Conservation (phyloP, 106 monocot species). For the Gastrodia elata region DNA sequence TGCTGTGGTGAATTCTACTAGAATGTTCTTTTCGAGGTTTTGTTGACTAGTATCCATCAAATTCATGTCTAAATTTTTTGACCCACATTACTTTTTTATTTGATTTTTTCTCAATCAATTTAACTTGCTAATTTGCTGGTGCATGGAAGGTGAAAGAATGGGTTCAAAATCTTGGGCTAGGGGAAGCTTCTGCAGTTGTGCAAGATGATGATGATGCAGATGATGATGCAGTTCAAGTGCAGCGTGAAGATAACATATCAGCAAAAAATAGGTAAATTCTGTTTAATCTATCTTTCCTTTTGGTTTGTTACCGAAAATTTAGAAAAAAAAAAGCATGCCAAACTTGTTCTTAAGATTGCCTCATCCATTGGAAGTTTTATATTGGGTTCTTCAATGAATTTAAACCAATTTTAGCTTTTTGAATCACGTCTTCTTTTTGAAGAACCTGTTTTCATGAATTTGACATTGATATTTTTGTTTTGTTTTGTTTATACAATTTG, state of each 20-base stretch:
- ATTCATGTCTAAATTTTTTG: too few species aligned
- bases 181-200: conserved; percentile 59
- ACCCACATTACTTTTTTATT: too few species aligned
- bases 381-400: background rate
- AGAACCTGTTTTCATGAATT: background rate
- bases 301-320: background rate
- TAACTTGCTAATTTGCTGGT: background rate
- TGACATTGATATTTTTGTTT: too few species aligned
- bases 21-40: too few species aligned
- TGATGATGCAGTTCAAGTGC: conserved; percentile 51
- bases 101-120: too few species aligned
- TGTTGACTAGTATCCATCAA: too few species aligned
- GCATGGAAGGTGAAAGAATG: conserved; percentile 89
- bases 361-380: background rate
- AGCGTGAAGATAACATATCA: conserved; percentile 64
- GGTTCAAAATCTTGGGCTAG: conserved; percentile 87
- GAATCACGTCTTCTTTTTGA: background rate
- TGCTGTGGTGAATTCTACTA: too few species aligned
- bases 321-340: background rate
- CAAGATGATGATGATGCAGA: conserved; percentile 94
- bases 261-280: conserved; percentile 57
- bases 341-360: background rate
- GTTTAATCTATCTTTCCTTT: background rate
- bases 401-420: background rate
- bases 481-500: too few species aligned